Evolutionary conservation across 768 basidiomycete species (phyloP), one percentile per base, ranked within the genome.

Genomic region (Suillus weaverae): DNA sequence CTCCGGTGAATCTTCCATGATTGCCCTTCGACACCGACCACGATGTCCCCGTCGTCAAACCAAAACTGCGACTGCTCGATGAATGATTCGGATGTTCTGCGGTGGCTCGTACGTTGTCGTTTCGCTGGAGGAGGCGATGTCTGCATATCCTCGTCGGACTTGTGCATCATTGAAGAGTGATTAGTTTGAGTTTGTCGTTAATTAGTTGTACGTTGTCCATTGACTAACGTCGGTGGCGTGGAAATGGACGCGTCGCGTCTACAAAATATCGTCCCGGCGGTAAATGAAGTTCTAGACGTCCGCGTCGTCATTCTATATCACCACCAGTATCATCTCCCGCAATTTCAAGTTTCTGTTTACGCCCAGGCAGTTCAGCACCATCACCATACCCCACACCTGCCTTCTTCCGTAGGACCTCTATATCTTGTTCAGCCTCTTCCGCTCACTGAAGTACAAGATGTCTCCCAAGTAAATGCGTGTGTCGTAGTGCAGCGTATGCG

Each of bases 381-480:
- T 80, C 88, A 2, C 91, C 90, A 69, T 83, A 91, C 14, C 91
- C 91, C 65, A 91, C 87, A 1, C 89, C 91, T 1, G 88, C 90
- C 79, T 94, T 95, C 78, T 85, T 85, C 65, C 95, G 81, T 56
- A 97, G 73, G 62, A 74, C 82, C 36, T 92, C 91, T 61, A 96
- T 72, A 72, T 96, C 91, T 72, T 88, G 86, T 67, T 91, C 91
- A 3, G 81, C 89, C 63, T 92, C 91, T 69, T 90, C 85, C 1
- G 96, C 95, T 95, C 96, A 97, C 75, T 99, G 89, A 50, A 99
- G 80, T 4, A 99, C 95, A 51, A 99, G 79, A 83, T 99, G 97
- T 41, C 97, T 81, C 10, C 97, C 97, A 26, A 99, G 87, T 70
- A 99, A 88, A 82, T 99, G 97, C 0, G 96, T 97, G 77, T 99